Conservation (phyloP, 2,329 filamentous ascomycete genomes). For the Epichloe gansuensis region DNA sequence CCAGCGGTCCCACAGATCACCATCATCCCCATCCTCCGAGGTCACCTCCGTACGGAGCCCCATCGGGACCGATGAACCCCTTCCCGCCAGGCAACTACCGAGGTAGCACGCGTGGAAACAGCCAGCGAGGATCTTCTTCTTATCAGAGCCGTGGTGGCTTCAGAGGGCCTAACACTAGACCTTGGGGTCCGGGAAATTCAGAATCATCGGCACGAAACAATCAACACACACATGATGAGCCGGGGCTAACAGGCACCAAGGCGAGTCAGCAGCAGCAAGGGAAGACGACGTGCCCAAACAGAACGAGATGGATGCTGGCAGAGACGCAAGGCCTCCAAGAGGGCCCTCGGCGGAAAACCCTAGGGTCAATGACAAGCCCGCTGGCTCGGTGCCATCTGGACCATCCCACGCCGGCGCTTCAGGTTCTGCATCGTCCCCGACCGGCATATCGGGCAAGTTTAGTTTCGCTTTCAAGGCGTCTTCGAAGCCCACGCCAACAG, state of each 20-base stretch:
- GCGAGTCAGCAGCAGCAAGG: constrained; percentile 1
- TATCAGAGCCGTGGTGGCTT: constrained; percentile 44
- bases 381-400: constrained; percentile 1
- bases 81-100: constrained; percentile 35
- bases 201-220: constrained; percentile 11
- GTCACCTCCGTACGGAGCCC: constrained; percentile 43
- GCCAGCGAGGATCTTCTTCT: constrained; percentile 39
- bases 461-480: constrained; percentile 86
- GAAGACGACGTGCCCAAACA: not conserved
- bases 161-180: constrained; percentile 53
- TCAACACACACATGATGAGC: constrained; percentile 7
- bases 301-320: not conserved
- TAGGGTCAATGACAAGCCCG: not conserved
- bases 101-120: constrained; percentile 13
- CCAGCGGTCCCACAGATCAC: constrained; percentile 40
- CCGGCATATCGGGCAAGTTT: constrained; percentile 53
- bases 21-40: constrained; percentile 37
- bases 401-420: constrained; percentile 10
- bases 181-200: constrained; percentile 47
- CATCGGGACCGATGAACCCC: constrained; percentile 44
- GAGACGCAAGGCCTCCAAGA: not conserved
- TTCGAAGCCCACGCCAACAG: constrained; percentile 42
- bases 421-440: constrained; percentile 38
- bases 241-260: constrained; percentile 10
- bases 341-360: not conserved